These are phyloP conservation scores for Pseudohalonectria lignicola DNA, from an alignment of 2,329 filamentous ascomycete species.

Conservation along the genomic window DNA sequence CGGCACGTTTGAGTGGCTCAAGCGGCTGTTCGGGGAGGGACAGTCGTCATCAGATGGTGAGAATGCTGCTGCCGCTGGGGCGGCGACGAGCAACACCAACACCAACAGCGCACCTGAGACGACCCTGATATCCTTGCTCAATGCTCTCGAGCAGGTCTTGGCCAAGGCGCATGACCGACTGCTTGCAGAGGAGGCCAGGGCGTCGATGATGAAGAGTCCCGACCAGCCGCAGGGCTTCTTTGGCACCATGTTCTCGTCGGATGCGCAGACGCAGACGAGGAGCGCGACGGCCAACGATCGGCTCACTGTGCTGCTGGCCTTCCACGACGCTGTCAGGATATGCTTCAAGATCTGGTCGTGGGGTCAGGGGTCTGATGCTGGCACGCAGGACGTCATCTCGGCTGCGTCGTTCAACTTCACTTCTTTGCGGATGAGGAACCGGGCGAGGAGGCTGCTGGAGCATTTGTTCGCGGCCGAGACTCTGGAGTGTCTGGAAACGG, in stretches of 20 bases:
- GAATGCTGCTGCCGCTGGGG: conserved; percentile 5
- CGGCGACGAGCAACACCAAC: conserved; percentile 16
- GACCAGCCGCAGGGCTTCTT: conserved; percentile 83
- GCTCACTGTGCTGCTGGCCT: conserved; percentile 86
- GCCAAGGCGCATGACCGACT: conserved; percentile 79
- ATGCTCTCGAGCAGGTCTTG: conserved; percentile 83
- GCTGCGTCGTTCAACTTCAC: conserved; percentile 82
- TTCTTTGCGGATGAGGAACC: conserved; percentile 80
- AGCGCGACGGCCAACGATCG: conserved; percentile 85
- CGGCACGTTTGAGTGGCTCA: conserved; percentile 59
- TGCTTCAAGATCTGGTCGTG: conserved; percentile 95
- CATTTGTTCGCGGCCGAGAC: conserved; percentile 89
- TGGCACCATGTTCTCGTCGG: conserved; percentile 79
- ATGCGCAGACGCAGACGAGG: conserved; percentile 58
- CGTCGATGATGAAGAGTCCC: conserved; percentile 60
- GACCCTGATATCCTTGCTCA: conserved; percentile 75
- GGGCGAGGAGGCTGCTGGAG: conserved; percentile 77
- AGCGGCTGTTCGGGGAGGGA: conserved; percentile 44
- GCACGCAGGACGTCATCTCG: conserved; percentile 52
- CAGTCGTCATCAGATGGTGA: too few species aligned
- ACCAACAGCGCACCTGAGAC: conserved; percentile 46
- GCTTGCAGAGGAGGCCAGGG: conserved; percentile 61
- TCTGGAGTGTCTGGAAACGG: conserved; percentile 84
- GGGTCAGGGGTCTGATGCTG: conserved; percentile 53
- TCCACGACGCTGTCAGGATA: conserved; percentile 88